phyloP scores from a whole-genome alignment of 1,139 yeast species.

The Saccharomyces pastorianus region DNA sequence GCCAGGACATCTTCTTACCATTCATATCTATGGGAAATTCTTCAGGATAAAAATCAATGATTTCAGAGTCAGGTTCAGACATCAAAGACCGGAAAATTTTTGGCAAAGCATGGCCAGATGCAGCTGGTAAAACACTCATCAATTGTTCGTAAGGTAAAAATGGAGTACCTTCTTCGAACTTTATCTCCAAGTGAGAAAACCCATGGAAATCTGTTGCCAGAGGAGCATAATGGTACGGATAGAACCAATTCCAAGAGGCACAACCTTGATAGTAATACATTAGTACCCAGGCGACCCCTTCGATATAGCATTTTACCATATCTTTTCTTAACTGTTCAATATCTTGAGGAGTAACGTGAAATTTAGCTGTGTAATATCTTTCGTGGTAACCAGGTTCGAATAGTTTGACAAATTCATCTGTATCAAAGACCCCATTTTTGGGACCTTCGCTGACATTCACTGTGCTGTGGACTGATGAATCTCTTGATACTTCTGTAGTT shows the following conservation, averaged over 20 bases:
- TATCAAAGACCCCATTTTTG: conserved; percentile 32
- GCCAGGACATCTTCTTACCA: conserved; percentile 93
- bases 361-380: conserved; percentile 74
- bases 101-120: conserved; percentile 88
- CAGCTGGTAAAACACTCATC: conserved; percentile 96
- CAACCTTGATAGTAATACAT: conserved; percentile 94
- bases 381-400: conserved; percentile 85
- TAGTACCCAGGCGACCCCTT: conserved; percentile 93
- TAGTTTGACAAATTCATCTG: conserved; percentile 55
- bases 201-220: conserved; percentile 81
- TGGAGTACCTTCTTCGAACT: conserved; percentile 67
- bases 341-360: conserved; percentile 50
- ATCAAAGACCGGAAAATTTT: conserved; percentile 73
- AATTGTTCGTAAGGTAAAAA: conserved; percentile 91
- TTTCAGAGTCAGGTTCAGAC: conserved; percentile 73
- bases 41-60: conserved; percentile 85
- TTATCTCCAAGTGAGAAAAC: conserved; percentile 50
- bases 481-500: conserved; percentile 1
- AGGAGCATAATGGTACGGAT: conserved; percentile 96
- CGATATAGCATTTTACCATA: conserved; percentile 70
- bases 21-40: conserved; percentile 90
- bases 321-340: conserved; percentile 47
- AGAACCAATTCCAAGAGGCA: conserved; percentile 98
- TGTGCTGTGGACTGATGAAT: conserved; percentile 21
- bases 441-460: conserved; percentile 25